A percentile compares a stretch with the other conserved stretches of the same genome.
phyloP scores from a whole-genome alignment of 2,329 filamentous ascomycete species.

The Lachnellula occidentalis region DNA sequence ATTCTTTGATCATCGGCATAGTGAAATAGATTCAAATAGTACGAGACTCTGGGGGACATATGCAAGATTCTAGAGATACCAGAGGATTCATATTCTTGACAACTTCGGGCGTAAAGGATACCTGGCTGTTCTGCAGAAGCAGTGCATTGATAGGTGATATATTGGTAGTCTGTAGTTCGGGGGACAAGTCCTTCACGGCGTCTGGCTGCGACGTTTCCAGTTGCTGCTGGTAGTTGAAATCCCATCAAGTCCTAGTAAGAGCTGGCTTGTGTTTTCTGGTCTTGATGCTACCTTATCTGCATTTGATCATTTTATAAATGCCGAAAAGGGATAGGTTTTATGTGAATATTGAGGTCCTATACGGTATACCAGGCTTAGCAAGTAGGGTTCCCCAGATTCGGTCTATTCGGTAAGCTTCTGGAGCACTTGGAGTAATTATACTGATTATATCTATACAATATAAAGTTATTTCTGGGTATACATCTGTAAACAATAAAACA shows the following conservation, averaged over 20 bases:
- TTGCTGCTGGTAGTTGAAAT: neutral
- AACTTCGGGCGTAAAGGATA: constrained; percentile 4
- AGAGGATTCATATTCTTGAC: constrained; percentile 5
- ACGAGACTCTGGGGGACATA: constrained; percentile 1
- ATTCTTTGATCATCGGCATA: neutral
- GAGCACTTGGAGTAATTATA: too few relatives aligned
- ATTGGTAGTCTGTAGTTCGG: neutral
- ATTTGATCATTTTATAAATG: neutral
- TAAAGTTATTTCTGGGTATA: too few relatives aligned
- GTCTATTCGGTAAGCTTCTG: constrained; percentile 2
- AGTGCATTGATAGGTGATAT: neutral
- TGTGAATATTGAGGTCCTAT: neutral
- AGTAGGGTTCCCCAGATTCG: neutral
- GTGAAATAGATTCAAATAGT: neutral
- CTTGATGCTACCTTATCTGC: neutral
- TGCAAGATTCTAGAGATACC: constrained; percentile 4
- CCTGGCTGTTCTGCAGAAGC: neutral
- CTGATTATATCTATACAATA: too few relatives aligned
- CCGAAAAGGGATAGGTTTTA: neutral
- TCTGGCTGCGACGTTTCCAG: too few relatives aligned
- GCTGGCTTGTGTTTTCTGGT: neutral
- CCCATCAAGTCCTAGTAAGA: neutral
- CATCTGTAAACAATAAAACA: too few relatives aligned
- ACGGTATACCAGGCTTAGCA: constrained; percentile 1
- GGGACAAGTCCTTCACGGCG: too few relatives aligned